Conservation (phyloP, 805 yeast species). For the Saturnispora kantuleensis region DNA sequence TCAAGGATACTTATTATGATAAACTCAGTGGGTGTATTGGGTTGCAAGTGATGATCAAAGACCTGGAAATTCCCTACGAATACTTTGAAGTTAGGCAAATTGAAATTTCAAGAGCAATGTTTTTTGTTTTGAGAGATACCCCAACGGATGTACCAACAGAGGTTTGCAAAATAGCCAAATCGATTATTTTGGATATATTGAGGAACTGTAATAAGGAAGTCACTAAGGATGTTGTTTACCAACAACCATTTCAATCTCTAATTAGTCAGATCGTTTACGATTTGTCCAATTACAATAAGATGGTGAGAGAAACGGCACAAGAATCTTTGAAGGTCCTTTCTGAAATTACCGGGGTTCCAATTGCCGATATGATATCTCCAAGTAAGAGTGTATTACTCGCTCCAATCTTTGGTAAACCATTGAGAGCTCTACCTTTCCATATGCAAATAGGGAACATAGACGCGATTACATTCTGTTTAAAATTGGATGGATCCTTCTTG, state of each 20-base stretch:
- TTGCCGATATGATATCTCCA: conserved; percentile 68
- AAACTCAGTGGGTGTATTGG: conserved; percentile 90
- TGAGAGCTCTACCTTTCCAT: conserved; percentile 93
- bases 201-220: conserved; percentile 55
- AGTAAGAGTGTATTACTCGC: conserved; percentile 75
- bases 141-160: conserved; percentile 79
- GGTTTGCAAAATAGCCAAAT: conserved; percentile 64
- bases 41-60: conserved; percentile 59
- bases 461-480: conserved; percentile 87
- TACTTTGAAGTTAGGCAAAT: conserved; percentile 75
- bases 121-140: conserved; percentile 84
- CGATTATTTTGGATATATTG: conserved; percentile 53
- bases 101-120: conserved; percentile 76
- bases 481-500: conserved; percentile 69
- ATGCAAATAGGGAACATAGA: conserved; percentile 98
- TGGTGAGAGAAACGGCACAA: conserved; percentile 77
- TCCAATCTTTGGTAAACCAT: conserved; percentile 94
- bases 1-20: conserved; percentile 75
- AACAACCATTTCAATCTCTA: conserved; percentile 69
- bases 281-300: conserved; percentile 76
- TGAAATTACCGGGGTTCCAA: conserved; percentile 56
- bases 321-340: conserved; percentile 58
- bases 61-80: conserved; percentile 51
- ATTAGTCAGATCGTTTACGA: conserved; percentile 89
- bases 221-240: conserved; percentile 50